Base-by-base conservation (phyloP, 306 rosid species). In the Gastrolobium bilobum region DNA sequence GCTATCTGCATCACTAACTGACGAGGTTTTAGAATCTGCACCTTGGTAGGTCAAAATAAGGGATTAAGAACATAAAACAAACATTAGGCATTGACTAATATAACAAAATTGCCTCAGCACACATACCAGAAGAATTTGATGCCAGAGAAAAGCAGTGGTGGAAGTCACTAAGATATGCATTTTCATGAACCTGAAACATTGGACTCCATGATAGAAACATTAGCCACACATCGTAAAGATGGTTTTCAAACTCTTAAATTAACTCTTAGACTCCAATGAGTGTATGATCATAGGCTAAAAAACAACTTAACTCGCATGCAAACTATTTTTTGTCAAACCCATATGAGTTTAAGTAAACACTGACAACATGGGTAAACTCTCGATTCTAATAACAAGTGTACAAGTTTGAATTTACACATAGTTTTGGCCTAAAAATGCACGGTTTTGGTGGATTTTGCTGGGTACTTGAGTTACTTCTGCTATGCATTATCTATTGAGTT, bases 111-210 rank as follows among this genome's bases (percentile, higher is more conserved):
- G 20, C 62, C 51, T 71, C 54, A 0, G 15, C 38, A 65, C 39
- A 59, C 88, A 83, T 75, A 92, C 99, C 87, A 15, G 92, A 87
- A 77, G 91, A 83, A 46, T 91, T 92, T n/a, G 91, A 82, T n/a
- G 92, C 89, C 82, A 87, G 79, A 67, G 91, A 88, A 88, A 89
- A 94, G 84, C 99, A 94, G 84, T 94, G 99, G 71, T 94, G 99
- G 85, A 84, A 88, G 52, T 91, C 97, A 70, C 97, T 91, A 47
- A 85, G 80, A 79, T 92, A 94, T 54, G 99, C 97, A 87, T 94
- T 94, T 89, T 94, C 97, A 46, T 94, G 99, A 75, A 92, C 97
- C 99, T 92, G 97, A 82, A 85, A 87, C 52, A 84, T 76, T 80
- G 33, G 57, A 62, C 53, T 51, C 57, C 67, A 20, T 13, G 46